Base-by-base conservation (phyloP, 352 stramenopile species). In the Pythium diclinum region DNA sequence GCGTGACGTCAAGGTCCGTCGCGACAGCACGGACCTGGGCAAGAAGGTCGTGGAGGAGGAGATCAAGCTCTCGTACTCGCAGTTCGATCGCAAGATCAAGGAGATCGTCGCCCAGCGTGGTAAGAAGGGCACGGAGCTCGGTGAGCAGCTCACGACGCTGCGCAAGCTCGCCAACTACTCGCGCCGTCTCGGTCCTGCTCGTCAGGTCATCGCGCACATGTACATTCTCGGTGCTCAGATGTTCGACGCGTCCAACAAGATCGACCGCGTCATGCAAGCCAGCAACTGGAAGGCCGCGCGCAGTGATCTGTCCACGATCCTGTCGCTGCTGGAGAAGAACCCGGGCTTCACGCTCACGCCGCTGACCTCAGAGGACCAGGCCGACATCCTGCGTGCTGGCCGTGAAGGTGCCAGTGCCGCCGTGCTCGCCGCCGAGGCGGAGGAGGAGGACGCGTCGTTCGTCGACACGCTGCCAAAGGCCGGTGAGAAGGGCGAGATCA, bases 371-470 rank as follows among this genome's bases (percentile, higher is more conserved):
- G 88, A 95, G 61, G 87, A 95, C 75, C 85, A 94, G 66, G 88
- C 87, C 17, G 88, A 96, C 62, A 83, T 96, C 32, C 63, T 94
- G 8, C 83, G 80, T 67, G 80, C 81, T 49, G 81, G 75, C 0
- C 77, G 76, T 13, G 87, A 95, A 25, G 72, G 89, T 61, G 92
- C 48, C 91, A 71, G 85, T 85, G 46, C 65, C 69, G 7, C 72
- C 63, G 1, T n/a, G 51, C 38, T 69, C 19, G 62, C 56, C 7
- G 83, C 92, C 67, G 80, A 89, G 17, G 84, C 91, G 2, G 87
- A 92, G n/a, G 93, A 98, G 58, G 85, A 95, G 58, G 89, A 96
- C 62, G 75, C 83, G 32, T 83, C 95, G 47, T 91, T 87, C 49
- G 89, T 89, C 13, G 83, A 94, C 59, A 87, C 78, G 21, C 42